A percentile compares a stretch with the other conserved stretches of the same genome.
Evolutionary conservation across 345 rosid species (phyloP).

Genomic region (Isatis tinctoria): DNA sequence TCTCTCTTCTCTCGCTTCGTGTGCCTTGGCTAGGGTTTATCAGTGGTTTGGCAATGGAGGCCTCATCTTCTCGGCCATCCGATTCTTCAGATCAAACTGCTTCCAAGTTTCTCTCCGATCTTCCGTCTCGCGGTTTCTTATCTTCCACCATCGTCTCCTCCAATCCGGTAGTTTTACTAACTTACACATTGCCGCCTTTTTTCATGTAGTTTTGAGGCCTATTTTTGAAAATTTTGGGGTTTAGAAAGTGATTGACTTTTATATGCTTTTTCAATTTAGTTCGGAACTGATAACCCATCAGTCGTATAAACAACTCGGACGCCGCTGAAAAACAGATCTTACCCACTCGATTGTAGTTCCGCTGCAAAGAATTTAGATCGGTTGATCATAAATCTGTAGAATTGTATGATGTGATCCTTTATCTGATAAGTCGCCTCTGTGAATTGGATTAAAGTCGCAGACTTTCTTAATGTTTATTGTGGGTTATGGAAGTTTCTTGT

Average conservation of each 20-base stretch:
- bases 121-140: slow-evolving; percentile 80
- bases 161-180: slow-evolving; percentile 48
- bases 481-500: background rate
- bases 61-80: slow-evolving; percentile 40
- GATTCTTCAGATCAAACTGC: slow-evolving; percentile 37
- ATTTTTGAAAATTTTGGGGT: background rate
- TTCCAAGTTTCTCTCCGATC: slow-evolving; percentile 63
- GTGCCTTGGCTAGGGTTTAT: slow-evolving; percentile 35
- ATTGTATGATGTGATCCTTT: background rate
- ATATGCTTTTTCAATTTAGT: background rate
- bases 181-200: background rate
- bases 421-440: background rate
- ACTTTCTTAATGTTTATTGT: background rate
- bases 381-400: background rate
- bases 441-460: no score
- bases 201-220: background rate
- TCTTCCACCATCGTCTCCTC: slow-evolving; percentile 69
- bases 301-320: background rate
- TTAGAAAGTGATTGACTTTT: slow-evolving; percentile 2
- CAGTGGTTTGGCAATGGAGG: slow-evolving; percentile 54
- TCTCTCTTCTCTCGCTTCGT: background rate
- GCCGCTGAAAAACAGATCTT: background rate
- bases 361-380: background rate
- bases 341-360: background rate
- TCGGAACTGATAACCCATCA: background rate